Base-by-base conservation (phyloP, 2,329 filamentous ascomycete species). In the Clarireedia monteithiana region DNA sequence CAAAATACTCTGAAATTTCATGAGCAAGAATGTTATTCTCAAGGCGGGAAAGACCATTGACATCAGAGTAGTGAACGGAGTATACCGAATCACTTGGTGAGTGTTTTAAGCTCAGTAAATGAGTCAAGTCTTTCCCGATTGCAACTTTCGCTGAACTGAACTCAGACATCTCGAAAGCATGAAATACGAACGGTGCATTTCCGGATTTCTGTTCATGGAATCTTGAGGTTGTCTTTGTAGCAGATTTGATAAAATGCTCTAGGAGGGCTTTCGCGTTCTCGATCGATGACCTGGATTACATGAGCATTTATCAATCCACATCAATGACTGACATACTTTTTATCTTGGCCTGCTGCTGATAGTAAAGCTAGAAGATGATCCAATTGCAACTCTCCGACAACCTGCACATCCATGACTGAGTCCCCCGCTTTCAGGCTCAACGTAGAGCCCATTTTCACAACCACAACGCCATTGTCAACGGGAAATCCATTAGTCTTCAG, bases 21-120 rank as follows among this genome's bases (percentile, higher is more conserved):
- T 66, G 64, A 40, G 60, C 60, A 3, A 66, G 53, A 50, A 66
- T 63, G 24, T 62, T 63, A 24, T 58, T 62, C 47, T 66, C 64
- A 2, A 66, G 54, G 14, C 58, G 56, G n/a, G 64, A 64, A 6
- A 66, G 55, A 12, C 64, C 64, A 54, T 66, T 66, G 34, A 63
- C 56, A 51, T 65, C 62, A 2, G 63, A 57, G 52, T 50, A 64
- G 53, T 66, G 64, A 15, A 64, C 49, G 1, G 64, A 65, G 47
- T 62, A 63, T 23, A 66, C 58, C 1, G 53, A 30, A 5, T 60
- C 48, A 20, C 48, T 54, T 0, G 12, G 24, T 20, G 52, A 14
- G 14, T 48, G 46, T 30, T 34, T 56, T 17, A 59, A 60, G 27
- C 52, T 50, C 6, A 66, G 50, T 6, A 65, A 52, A 30, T 54